These are phyloP conservation scores for Filobasidium floriforme DNA, from an alignment of 768 basidiomycete species.

Conservation along the genomic window DNA sequence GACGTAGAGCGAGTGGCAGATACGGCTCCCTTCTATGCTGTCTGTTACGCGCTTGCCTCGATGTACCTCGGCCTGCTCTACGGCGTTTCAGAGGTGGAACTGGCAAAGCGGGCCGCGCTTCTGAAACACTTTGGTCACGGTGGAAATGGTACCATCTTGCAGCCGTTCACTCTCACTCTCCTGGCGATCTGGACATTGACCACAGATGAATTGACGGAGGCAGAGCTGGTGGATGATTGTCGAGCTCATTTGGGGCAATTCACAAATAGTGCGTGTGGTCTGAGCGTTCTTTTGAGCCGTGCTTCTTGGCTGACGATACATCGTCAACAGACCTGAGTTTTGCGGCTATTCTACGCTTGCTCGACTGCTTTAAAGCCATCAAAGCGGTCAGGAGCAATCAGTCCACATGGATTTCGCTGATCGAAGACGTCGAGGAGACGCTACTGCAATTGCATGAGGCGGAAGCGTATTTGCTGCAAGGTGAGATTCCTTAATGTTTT, in stretches of 20 bases:
- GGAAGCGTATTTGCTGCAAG: slow-evolving; percentile 11
- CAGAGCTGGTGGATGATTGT: background rate
- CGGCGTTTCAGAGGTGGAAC: background rate
- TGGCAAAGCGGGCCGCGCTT: slow-evolving; percentile 3
- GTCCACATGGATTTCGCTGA: slow-evolving; percentile 5
- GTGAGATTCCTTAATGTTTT: background rate
- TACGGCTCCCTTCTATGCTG: slow-evolving; percentile 7
- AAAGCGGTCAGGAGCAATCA: slow-evolving; percentile 3
- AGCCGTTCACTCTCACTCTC: background rate
- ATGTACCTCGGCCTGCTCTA: slow-evolving; percentile 14
- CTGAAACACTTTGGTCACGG: background rate
- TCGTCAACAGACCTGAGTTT: slow-evolving; percentile 10
- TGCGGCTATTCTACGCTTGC: background rate
- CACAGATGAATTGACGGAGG: slow-evolving; percentile 4
- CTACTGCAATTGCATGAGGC: slow-evolving; percentile 7
- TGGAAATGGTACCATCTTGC: slow-evolving; percentile 14
- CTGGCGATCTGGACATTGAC: slow-evolving; percentile 8
- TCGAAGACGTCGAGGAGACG: slow-evolving; percentile 15
- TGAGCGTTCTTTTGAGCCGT: background rate
- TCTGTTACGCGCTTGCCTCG: slow-evolving; percentile 12
- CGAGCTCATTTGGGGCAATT: slow-evolving; percentile 6
- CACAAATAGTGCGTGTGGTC: slow-evolving; percentile 3
- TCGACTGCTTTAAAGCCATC: background rate
- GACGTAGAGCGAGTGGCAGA: slow-evolving; percentile 4
- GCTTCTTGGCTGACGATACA: background rate